These are phyloP conservation scores for Globisporangium viniferum DNA, from an alignment of 352 stramenopile species.

Conservation along the genomic window DNA sequence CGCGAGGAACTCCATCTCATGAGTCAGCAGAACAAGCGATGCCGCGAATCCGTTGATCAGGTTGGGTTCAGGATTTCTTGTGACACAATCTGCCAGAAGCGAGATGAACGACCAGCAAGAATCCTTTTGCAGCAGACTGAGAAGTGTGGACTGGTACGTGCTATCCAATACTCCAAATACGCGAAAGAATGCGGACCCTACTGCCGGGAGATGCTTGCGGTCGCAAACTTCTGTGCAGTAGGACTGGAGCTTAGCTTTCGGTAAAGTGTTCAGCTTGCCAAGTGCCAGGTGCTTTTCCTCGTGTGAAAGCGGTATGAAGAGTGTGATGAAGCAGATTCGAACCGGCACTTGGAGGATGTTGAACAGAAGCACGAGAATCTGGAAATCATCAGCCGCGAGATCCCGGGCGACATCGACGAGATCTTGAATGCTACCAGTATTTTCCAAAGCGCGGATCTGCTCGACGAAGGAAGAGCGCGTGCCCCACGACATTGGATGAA, in stretches of 20 bases:
- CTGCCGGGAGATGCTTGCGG: constrained; percentile 2
- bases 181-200: constrained; percentile 39
- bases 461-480: constrained; percentile 56
- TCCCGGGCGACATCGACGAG: constrained; percentile 32
- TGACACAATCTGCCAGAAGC: constrained; percentile 26
- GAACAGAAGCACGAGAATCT: constrained; percentile 39
- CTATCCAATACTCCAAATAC: constrained; percentile 40
- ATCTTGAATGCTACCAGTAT: constrained; percentile 28
- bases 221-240: constrained; percentile 39
- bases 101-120: constrained; percentile 51
- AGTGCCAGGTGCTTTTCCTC: constrained; percentile 26
- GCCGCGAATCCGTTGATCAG: constrained; percentile 48
- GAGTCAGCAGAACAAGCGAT: constrained; percentile 30
- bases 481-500: constrained; percentile 49
- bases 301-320: constrained; percentile 30
- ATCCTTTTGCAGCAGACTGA: constrained; percentile 33
- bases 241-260: constrained; percentile 32
- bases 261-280: constrained; percentile 33
- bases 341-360: constrained; percentile 35
- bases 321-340: constrained; percentile 29
- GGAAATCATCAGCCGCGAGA: constrained; percentile 34
- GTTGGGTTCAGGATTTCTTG: not conserved
- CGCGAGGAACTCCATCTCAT: constrained; percentile 30
- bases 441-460: constrained; percentile 53
- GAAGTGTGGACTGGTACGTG: constrained; percentile 36